phyloP scores from a whole-genome alignment of 176 grass and related monocot species.

The Neostapfia colusana region DNA sequence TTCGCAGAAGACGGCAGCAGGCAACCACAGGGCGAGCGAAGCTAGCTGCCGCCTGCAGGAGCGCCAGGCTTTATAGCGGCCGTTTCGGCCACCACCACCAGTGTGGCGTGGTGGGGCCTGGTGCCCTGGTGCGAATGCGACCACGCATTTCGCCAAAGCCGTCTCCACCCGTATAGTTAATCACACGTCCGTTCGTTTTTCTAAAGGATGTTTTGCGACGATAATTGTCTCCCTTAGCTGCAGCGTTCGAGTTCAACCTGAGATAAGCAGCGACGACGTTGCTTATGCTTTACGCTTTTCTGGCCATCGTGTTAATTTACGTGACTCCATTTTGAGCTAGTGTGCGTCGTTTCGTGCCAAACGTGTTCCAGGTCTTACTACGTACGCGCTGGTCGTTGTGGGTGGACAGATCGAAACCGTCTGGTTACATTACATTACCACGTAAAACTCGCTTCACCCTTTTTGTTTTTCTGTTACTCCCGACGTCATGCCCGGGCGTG shows the following conservation, averaged over 20 bases:
- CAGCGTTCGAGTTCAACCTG: background rate
- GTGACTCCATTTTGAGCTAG: background rate
- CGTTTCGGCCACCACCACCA: too few species aligned
- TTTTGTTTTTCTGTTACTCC: too few species aligned
- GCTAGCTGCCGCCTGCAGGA: background rate
- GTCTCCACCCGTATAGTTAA: slow-evolving; percentile 19
- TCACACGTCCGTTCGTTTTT: background rate
- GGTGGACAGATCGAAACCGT: too few species aligned
- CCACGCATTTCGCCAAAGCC: background rate
- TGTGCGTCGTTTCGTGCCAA: slow-evolving; percentile 36
- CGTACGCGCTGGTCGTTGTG: too few species aligned
- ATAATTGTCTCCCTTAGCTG: background rate
- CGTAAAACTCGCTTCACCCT: background rate
- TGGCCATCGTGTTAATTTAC: background rate
- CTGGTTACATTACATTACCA: background rate
- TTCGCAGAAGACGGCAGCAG: background rate
- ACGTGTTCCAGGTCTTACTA: background rate
- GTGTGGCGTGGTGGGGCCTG: background rate
- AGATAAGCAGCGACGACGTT: background rate
- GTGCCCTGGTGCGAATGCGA: slow-evolving; percentile 16
- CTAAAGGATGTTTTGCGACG: background rate
- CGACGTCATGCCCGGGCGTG: too few species aligned
- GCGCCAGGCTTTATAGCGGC: slow-evolving; percentile 39
- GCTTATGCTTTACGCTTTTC: too few species aligned
- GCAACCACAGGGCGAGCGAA: slow-evolving; percentile 1